phyloP scores from a whole-genome alignment of 805 yeast genomes.

The Myxozyma sirexii region DNA sequence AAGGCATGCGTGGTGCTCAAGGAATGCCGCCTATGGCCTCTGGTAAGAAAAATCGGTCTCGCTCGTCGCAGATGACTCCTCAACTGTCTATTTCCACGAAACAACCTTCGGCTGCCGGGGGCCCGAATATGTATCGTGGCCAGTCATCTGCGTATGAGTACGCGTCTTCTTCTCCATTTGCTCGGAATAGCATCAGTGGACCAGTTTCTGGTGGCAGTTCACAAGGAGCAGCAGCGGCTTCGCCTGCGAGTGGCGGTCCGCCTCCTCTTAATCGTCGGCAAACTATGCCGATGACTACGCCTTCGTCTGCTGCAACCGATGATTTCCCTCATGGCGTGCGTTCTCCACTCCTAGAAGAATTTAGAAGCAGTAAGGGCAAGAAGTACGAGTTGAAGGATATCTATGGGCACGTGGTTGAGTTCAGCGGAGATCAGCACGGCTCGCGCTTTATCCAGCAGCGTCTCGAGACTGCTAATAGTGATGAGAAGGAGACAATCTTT shows the following conservation, averaged over 20 bases:
- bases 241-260: background rate
- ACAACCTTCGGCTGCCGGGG: background rate
- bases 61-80: constrained; percentile 8
- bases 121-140: constrained; percentile 8
- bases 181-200: constrained; percentile 2
- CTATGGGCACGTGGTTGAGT: constrained; percentile 85
- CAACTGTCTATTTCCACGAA: constrained; percentile 3
- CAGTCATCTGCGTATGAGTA: constrained; percentile 16
- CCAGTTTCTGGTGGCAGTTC: background rate
- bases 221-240: background rate
- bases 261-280: background rate
- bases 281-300: constrained; percentile 4
- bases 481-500: constrained; percentile 78
- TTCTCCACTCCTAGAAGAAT: constrained; percentile 75
- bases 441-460: constrained; percentile 94
- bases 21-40: background rate
- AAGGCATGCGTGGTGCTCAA: background rate
- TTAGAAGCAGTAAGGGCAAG: constrained; percentile 66
- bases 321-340: constrained; percentile 29
- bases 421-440: constrained; percentile 95
- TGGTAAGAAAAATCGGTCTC: constrained; percentile 16
- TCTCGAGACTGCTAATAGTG: constrained; percentile 61
- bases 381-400: constrained; percentile 72
- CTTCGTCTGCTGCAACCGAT: constrained; percentile 11
- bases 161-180: constrained; percentile 2